Evolutionary conservation across 768 basidiomycete species (phyloP), one percentile per base, ranked within the genome.

Genomic region (Peribolospora baueri): DNA sequence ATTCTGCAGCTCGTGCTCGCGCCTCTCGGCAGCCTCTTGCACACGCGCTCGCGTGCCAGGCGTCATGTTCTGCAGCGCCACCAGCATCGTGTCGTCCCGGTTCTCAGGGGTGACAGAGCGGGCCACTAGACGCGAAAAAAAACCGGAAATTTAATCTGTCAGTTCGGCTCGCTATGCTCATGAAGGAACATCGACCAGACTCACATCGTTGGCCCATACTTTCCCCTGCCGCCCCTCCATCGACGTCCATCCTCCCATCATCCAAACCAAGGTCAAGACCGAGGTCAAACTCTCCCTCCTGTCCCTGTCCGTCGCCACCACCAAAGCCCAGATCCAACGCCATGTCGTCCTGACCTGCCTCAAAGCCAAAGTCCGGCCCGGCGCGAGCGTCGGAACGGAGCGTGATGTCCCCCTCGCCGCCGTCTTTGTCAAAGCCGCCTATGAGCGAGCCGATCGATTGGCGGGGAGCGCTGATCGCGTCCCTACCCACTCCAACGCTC

Each of bases 401-500:
- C n/a, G 14, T 25, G 5, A 39, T 14, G 39, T 54, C 56, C 37
- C 52, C 55, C 3, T 53, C 48, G 25, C 48, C 5, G 5, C 36
- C 54, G 41, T 55, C 52, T 53, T 58, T 51, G 14, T 48, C 51
- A 47, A 11, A 11, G 25, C 57, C 48, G 43, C 57, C 59, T 39
- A 85, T 64, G 51, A 76, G 75, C 5, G 77, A 79, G 56, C 73
- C 76, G 47, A 84, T 68, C 49, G 79, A 80, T 56, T 76, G 75
- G 56, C 71, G 68, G n/a, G 65, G 58, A 49, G 61, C 71, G 6
- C 65, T 65, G 37, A 70, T 71, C 9, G 79, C 81, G 61, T 85
- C 81, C 66, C 84, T 80, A 58, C 80, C 84, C 40, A 82, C 75
- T 57, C 81, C 83, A 39, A 85, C 70, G 55, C 81, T 83, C 55